A percentile compares a stretch with the other conserved stretches of the same genome.
Evolutionary conservation across 345 rosid genomes (phyloP).

Genomic region (Psidium guajava): DNA sequence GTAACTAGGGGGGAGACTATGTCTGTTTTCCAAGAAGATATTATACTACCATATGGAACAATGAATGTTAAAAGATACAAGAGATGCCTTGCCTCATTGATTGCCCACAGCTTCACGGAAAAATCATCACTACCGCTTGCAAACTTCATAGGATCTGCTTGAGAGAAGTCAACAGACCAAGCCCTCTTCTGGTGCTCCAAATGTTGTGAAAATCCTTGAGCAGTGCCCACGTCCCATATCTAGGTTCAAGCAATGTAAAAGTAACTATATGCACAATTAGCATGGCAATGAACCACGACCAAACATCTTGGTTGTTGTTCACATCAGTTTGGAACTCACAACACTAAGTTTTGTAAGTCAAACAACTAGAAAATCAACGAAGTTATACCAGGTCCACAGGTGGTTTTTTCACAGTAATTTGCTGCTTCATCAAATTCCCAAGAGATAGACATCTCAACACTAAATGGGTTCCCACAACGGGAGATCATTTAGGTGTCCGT

Average conservation of each 20-base stretch:
- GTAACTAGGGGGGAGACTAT: neutral
- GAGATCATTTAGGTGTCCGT: neutral
- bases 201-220: conserved; percentile 55
- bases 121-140: conserved; percentile 94
- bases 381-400: neutral
- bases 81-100: conserved; percentile 46
- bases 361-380: neutral
- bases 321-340: neutral
- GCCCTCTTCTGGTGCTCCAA: conserved; percentile 79
- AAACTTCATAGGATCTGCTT: conserved; percentile 59
- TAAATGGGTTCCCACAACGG: neutral
- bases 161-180: conserved; percentile 95
- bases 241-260: conserved; percentile 8
- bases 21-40: neutral
- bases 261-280: neutral
- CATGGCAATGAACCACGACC: neutral
- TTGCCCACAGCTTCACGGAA: conserved; percentile 78
- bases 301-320: neutral
- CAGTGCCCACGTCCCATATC: conserved; percentile 88
- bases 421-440: neutral
- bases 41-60: neutral
- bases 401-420: neutral
- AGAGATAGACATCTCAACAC: neutral
- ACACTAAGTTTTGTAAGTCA: neutral
- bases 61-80: neutral